Evolutionary conservation across 2,329 filamentous ascomycete species (phyloP).

Genomic region (Alternaria brassicae): DNA sequence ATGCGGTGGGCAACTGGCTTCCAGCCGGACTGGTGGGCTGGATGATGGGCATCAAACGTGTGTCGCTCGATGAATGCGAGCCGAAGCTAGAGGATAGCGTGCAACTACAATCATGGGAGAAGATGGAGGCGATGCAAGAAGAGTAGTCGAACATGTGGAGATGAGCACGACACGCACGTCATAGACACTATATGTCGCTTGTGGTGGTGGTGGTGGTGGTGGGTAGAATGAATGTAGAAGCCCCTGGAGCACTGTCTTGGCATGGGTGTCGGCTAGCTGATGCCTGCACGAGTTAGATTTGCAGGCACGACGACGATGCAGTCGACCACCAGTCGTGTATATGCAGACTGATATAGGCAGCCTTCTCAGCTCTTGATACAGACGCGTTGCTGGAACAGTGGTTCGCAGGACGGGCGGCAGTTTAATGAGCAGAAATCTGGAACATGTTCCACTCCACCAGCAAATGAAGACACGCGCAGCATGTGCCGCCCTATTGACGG

Average conservation of each 20-base stretch:
- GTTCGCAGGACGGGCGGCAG: constrained; percentile 32
- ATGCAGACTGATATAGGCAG: constrained; percentile 11
- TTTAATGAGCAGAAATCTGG: constrained; percentile 33
- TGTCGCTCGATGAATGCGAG: constrained; percentile 49
- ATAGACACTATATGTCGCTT: too few species aligned
- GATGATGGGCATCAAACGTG: constrained; percentile 84
- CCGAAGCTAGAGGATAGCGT: constrained; percentile 54
- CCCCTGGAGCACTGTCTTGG: not conserved
- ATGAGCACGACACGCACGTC: constrained; percentile 6
- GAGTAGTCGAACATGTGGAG: constrained; percentile 2
- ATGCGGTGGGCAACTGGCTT: constrained; percentile 81
- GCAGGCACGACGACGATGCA: not conserved
- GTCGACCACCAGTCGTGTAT: constrained; percentile 7
- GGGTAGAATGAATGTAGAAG: too few species aligned
- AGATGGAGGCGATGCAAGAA: constrained; percentile 46
- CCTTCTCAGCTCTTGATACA: constrained; percentile 19
- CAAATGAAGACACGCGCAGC: constrained; percentile 28
- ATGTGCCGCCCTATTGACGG: constrained; percentile 29
- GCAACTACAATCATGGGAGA: constrained; percentile 53
- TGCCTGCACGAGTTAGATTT: constrained; percentile 10
- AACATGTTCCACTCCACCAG: constrained; percentile 22
- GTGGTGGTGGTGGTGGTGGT: too few species aligned
- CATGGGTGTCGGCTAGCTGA: not conserved
- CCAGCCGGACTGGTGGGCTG: constrained; percentile 81
- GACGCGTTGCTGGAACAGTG: constrained; percentile 29